phyloP scores from a whole-genome alignment of 768 basidiomycete genomes.

The Lentinula guzmanii region DNA sequence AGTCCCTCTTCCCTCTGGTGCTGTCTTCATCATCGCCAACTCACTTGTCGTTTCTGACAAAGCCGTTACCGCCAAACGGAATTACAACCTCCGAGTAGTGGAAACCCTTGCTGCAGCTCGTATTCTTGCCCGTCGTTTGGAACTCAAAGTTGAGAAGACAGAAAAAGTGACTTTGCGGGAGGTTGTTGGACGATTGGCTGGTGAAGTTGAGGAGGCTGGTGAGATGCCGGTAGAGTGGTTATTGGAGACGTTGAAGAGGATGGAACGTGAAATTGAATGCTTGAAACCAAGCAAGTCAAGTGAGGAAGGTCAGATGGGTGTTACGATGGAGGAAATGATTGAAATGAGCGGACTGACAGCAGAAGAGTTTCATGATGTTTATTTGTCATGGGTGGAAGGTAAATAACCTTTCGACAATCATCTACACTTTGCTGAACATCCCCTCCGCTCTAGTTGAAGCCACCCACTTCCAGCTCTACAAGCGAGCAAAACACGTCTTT shows the following conservation, averaged over 20 bases:
- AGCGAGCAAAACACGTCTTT: constrained; percentile 76
- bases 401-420: background rate
- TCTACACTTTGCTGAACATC: constrained; percentile 2
- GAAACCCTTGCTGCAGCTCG: constrained; percentile 81
- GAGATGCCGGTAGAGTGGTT: constrained; percentile 42
- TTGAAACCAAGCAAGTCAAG: constrained; percentile 37
- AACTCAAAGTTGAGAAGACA: constrained; percentile 30
- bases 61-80: constrained; percentile 63
- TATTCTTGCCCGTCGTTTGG: constrained; percentile 58
- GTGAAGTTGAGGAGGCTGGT: constrained; percentile 37
- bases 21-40: constrained; percentile 75
- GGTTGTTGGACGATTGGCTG: constrained; percentile 53
- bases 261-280: constrained; percentile 43
- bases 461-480: constrained; percentile 76
- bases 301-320: constrained; percentile 45
- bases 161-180: constrained; percentile 63
- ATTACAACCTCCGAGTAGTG: constrained; percentile 90
- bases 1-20: constrained; percentile 50
- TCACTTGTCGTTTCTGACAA: constrained; percentile 82
- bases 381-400: constrained; percentile 80
- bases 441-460: constrained; percentile 54
- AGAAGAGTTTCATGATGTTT: constrained; percentile 56
- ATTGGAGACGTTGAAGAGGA: constrained; percentile 37
- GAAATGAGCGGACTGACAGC: constrained; percentile 50
- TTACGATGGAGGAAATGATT: constrained; percentile 74